Base-by-base conservation (phyloP, 202 grass and related monocot genomes). In the Zizania palustris region DNA sequence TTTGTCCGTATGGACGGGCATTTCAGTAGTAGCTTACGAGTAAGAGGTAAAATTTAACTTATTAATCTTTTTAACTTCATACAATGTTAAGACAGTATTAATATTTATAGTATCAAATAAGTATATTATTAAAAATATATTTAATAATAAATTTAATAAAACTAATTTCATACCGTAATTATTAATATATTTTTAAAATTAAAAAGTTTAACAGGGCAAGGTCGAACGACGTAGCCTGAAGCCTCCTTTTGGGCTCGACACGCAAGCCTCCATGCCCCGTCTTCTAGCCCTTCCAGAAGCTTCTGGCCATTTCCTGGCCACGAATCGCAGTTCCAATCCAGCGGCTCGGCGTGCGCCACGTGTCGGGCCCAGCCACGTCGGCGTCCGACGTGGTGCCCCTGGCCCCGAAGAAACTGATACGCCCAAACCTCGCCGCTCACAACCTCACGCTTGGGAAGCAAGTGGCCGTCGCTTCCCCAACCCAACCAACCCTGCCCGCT, bases 251-350 rank as follows among this genome's bases (percentile, higher is more conserved):
- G 0, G 4, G 6, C 0, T 4, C 9, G 86, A 84, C 92, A 91
- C 91, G 88, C 75, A 66, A 45, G 5, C 45, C 40, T 33, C 8
- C 5, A 9, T 15, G 39, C 45, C 68, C 28, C 11, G 22, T 38
- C 56, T 49, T 54, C 67, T 69, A 43, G 75, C 80, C 60, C 55
- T 94, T 94, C 91, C 82, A 90, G 94, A 94, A 94, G 33, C 84
- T 94, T 97, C 85, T 44, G 28, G 77, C 65, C 56, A 65, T 61
- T 83, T 95, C 85, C 78, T 95, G 89, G 89, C 87, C 81, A 82
- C 76, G 73, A 90, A 85, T 59, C 19, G 36, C 34, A 54, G 63
- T 41, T 37, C 11, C 22, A n/a, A 93, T 93, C 85, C 74, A 90
- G 86, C 85, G 85, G 87, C 63, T 45, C 33, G 0, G 0, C 1